phyloP scores from a whole-genome alignment of 2,329 filamentous ascomycete genomes.

The Ophiosphaerella korrae region DNA sequence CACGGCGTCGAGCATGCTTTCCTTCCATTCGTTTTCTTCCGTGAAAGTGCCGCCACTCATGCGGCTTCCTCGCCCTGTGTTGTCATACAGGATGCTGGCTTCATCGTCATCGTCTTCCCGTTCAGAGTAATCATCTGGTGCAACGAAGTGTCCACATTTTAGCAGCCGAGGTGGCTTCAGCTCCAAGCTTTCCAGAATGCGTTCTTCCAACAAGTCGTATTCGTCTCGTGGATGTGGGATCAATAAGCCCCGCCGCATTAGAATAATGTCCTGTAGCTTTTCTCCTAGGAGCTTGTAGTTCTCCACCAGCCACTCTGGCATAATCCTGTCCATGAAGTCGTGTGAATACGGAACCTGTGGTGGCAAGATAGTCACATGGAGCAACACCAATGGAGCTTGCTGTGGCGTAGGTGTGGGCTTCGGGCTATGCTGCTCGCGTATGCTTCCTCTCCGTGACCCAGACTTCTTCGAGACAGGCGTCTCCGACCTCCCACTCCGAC shows the following conservation, averaged over 20 bases:
- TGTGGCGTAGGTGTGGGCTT: constrained; percentile 40
- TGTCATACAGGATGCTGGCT: constrained; percentile 41
- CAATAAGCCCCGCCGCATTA: constrained; percentile 72
- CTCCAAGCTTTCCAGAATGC: constrained; percentile 75
- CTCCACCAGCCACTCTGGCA: constrained; percentile 59
- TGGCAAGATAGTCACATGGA: constrained; percentile 78
- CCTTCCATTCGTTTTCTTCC: constrained; percentile 32
- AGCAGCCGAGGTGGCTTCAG: constrained; percentile 72
- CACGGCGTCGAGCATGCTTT: constrained; percentile 20
- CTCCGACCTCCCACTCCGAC: constrained; percentile 37
- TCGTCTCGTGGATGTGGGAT: constrained; percentile 80
- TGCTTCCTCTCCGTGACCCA: constrained; percentile 33
- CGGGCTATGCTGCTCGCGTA: constrained; percentile 34
- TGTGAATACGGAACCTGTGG: constrained; percentile 66
- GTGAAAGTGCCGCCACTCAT: constrained; percentile 45
- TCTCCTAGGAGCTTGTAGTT: constrained; percentile 72
- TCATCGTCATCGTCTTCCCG: constrained; percentile 44
- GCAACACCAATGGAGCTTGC: constrained; percentile 72
- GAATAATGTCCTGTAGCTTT: constrained; percentile 72
- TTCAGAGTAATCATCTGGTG: constrained; percentile 42
- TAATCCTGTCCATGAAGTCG: constrained; percentile 54
- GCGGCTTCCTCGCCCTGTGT: constrained; percentile 41
- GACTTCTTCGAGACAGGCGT: constrained; percentile 36
- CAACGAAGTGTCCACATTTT: constrained; percentile 76
- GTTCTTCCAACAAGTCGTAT: constrained; percentile 79